Evolutionary conservation across 108 stramenopile genomes (phyloP).

Genomic region (Poteriospumella lacustris): DNA sequence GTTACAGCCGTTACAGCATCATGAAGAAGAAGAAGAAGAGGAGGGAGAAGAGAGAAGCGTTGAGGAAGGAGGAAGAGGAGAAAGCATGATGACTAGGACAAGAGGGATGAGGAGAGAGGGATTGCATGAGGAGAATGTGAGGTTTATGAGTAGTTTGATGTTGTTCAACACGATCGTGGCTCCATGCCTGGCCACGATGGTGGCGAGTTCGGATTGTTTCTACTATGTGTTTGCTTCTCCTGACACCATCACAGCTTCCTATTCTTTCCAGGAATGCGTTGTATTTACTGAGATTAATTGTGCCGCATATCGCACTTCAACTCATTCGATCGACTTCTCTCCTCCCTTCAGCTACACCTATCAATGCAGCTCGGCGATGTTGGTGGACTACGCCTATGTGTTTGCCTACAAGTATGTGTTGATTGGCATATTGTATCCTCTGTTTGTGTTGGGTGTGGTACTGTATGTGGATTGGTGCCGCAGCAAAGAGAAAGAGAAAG

Average conservation of each 20-base stretch:
- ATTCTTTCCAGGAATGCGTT: neutral
- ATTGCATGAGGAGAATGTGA: neutral
- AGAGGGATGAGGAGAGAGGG: neutral
- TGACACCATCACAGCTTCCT: neutral
- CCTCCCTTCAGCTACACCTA: neutral
- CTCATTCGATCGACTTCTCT: neutral
- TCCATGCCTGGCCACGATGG: neutral
- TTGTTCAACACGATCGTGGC: neutral
- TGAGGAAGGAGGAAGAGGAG: neutral
- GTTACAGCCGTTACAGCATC: neutral
- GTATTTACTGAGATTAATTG: too few species aligned
- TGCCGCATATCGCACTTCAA: neutral
- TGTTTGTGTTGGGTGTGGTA: neutral
- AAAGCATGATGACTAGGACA: neutral
- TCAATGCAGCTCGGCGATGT: neutral
- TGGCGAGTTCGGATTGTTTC: neutral
- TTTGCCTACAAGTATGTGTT: neutral
- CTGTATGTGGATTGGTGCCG: neutral
- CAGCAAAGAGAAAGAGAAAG: neutral
- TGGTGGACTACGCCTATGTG: neutral
- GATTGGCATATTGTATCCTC: neutral
- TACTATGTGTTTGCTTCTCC: constrained; percentile 10
- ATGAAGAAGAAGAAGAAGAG: neutral
- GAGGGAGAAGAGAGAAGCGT: neutral
- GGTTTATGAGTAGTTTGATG: too few species aligned